A percentile compares a stretch with the other conserved stretches of the same genome.
Conservation (phyloP, 2,329 filamentous ascomycete genomes). For the Thelonectria discophora region DNA sequence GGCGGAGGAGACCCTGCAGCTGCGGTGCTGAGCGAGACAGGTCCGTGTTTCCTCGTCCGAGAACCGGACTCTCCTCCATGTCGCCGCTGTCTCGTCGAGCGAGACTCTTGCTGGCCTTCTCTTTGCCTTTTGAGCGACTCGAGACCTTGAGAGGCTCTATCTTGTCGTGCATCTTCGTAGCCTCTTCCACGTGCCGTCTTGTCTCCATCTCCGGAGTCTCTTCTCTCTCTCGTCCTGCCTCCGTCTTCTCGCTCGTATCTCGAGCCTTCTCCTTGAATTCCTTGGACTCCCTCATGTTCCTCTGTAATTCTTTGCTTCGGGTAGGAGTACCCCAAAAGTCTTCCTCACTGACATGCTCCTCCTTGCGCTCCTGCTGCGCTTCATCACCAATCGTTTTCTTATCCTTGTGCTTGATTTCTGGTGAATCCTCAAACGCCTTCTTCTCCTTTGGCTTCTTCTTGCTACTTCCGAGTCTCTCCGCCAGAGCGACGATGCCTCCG, state of each 20-base stretch:
- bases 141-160: slow-evolving; percentile 1
- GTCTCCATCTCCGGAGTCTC: neutral
- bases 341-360: slow-evolving; percentile 17
- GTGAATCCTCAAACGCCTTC: slow-evolving; percentile 42
- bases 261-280: slow-evolving; percentile 17
- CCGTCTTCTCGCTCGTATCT: slow-evolving; percentile 7
- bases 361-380: neutral
- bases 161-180: slow-evolving; percentile 3
- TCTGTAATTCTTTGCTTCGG: slow-evolving; percentile 19
- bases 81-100: slow-evolving; percentile 40
- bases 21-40: slow-evolving; percentile 27
- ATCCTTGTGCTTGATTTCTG: slow-evolving; percentile 12
- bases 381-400: neutral
- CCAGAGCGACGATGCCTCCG: slow-evolving; percentile 45
- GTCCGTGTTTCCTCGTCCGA: slow-evolving; percentile 44
- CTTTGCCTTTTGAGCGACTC: slow-evolving; percentile 19
- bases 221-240: too few species aligned
- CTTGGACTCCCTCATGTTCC: slow-evolving; percentile 14
- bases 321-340: slow-evolving; percentile 43
- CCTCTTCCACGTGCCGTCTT: slow-evolving; percentile 10
- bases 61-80: slow-evolving; percentile 51
- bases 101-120: slow-evolving; percentile 28
- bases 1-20: slow-evolving; percentile 42
- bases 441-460: slow-evolving; percentile 50
- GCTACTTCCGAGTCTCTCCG: slow-evolving; percentile 45